phyloP scores from a whole-genome alignment of 495 filamentous ascomycete genomes.

The Xylaria scruposa region DNA sequence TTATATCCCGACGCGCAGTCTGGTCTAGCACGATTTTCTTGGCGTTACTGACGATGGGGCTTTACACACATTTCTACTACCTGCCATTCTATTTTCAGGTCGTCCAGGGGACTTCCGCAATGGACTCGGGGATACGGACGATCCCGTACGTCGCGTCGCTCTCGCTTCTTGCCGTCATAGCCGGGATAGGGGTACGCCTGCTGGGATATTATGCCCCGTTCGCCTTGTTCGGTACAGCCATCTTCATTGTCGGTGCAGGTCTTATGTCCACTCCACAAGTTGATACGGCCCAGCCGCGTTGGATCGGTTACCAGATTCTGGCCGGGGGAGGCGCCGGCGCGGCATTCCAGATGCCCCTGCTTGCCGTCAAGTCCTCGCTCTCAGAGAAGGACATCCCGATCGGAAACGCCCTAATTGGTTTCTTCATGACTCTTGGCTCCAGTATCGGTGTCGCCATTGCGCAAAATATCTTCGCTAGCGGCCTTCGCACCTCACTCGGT shows the following conservation, averaged over 20 bases:
- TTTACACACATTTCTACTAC: constrained; percentile 13
- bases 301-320: constrained; percentile 64
- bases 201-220: constrained; percentile 63
- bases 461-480: constrained; percentile 5
- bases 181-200: constrained; percentile 51
- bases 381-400: background rate
- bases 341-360: constrained; percentile 43
- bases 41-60: background rate
- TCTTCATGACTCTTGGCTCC: background rate
- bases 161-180: constrained; percentile 58
- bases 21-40: background rate
- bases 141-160: constrained; percentile 75
- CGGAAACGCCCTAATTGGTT: background rate
- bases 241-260: constrained; percentile 57
- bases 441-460: background rate
- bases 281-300: constrained; percentile 50
- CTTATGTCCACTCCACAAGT: constrained; percentile 57
- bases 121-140: constrained; percentile 77
- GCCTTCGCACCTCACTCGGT: background rate
- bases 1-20: background rate
- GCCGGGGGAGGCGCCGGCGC: constrained; percentile 53
- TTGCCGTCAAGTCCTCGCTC: constrained; percentile 9
- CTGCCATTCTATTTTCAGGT: constrained; percentile 82
- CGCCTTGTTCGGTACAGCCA: constrained; percentile 49
- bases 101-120: constrained; percentile 73